Base-by-base conservation (phyloP, 2,329 filamentous ascomycete species). In the Ophiostoma sp. region DNA sequence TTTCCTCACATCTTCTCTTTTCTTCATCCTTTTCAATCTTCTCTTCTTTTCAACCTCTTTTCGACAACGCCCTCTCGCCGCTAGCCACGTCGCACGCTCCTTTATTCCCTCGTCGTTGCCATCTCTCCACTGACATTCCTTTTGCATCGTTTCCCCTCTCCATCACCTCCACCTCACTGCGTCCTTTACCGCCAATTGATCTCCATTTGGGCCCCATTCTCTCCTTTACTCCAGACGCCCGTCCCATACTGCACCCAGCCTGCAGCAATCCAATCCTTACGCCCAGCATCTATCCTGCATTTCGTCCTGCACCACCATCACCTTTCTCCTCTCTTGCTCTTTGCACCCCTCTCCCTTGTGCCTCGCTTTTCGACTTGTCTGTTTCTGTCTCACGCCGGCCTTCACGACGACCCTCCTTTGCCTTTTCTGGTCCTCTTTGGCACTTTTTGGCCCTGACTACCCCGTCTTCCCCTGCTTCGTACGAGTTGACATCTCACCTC, bases 151-250 rank as follows among this genome's bases (percentile, higher is more conserved):
- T 15, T 63, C 28, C 45, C 45, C 45, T 52, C 55, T 17, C 52
- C 39, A 61, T 57, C 25, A 25, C 39, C 36, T 52, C 69, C 69
- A 71, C 69, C 57, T 50, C 69, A 25, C 42, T 71, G 52, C 69
- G 15, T 71, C 68, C 39, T 59, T 71, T 71, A 71, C 69, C 69
- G 69, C 69, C 69, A 50, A 71, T 50, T 71, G 69, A 61, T 45
- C 55, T 50, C 42, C 50, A 57, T 45, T 45, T 42, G 25, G 22
- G 33, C 69, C 69, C 69, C 69, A 48, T 59, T 68, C 45, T 25
- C 28, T 63, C 36, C 25, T 63, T 36, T 33, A 55, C 50, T 71
- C 69, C 69, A 70, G 69, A 70, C 66, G 28, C 66, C n/a, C 31
- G 25, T 33, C 70, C 7, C 9, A 50, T 50, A 3, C 31, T 63